Conservation (phyloP, 495 filamentous ascomycete species). For the Neurospora sp. region DNA sequence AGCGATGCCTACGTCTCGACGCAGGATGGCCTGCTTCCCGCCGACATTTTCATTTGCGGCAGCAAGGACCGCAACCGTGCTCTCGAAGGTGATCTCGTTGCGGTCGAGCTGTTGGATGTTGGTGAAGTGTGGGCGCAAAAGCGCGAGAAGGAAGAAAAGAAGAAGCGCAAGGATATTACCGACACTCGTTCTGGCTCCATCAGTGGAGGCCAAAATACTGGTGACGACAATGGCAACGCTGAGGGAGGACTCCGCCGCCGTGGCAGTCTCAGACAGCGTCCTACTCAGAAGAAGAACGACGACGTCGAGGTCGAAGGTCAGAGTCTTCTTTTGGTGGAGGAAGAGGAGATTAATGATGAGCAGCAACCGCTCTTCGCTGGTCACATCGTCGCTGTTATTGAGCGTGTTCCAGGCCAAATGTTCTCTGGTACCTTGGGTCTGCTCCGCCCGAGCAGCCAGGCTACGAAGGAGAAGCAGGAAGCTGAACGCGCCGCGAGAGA, state of each 20-base stretch:
- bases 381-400: slow-evolving; percentile 93
- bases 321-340: slow-evolving; percentile 90
- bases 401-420: slow-evolving; percentile 96
- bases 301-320: slow-evolving; percentile 98
- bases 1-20: slow-evolving; percentile 97
- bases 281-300: slow-evolving; percentile 99
- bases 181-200: slow-evolving; percentile 71
- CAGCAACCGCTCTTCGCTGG: slow-evolving; percentile 95
- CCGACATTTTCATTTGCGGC: slow-evolving; percentile 98
- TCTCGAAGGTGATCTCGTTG: slow-evolving; percentile 89
- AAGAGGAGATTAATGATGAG: slow-evolving; percentile 97
- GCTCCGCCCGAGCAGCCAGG: slow-evolving; percentile 92
- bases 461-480: slow-evolving; percentile 99
- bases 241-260: slow-evolving; percentile 82
- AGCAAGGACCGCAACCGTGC: slow-evolving; percentile 97
- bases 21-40: slow-evolving; percentile 75
- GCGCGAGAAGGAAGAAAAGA: slow-evolving; percentile 98
- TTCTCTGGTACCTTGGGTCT: slow-evolving; percentile 94
- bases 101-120: slow-evolving; percentile 91
- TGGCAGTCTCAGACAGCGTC: slow-evolving; percentile 89
- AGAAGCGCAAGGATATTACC: slow-evolving; percentile 98
- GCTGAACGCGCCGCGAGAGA: slow-evolving; percentile 89
- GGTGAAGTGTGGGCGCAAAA: slow-evolving; percentile 99
- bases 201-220: slow-evolving; percentile 55
- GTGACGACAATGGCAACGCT: slow-evolving; percentile 54